A percentile compares a stretch with the other conserved stretches of the same genome.
These are phyloP conservation scores for Blastobotrys attinorum DNA, from an alignment of 805 yeast species.

Conservation along the genomic window DNA sequence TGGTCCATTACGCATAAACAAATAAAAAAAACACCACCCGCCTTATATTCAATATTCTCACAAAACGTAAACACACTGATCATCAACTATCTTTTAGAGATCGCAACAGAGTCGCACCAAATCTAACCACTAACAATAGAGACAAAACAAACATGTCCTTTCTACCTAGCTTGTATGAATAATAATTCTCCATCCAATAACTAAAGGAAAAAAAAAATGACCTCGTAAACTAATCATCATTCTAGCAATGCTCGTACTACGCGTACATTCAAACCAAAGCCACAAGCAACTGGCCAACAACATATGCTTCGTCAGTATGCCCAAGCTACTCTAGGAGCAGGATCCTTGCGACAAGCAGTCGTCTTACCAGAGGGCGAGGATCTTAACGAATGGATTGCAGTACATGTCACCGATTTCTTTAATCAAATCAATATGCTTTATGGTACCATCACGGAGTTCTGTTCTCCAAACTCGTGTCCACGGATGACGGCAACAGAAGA, in stretches of 20 bases:
- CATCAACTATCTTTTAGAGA: too few species aligned
- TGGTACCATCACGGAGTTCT: conserved; percentile 91
- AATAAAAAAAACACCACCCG: too few species aligned
- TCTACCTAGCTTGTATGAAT: conserved; percentile 15
- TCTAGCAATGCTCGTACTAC: conserved; percentile 25
- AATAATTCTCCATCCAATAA: too few species aligned
- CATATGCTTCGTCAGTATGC: conserved; percentile 66
- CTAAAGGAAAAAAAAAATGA: too few species aligned
- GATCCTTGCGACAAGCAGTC: conserved; percentile 85
- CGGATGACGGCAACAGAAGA: conserved; percentile 97
- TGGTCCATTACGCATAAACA: too few species aligned
- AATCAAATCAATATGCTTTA: conserved; percentile 95
- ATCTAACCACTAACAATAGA: too few species aligned
- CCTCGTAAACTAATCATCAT: too few species aligned
- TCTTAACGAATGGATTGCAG: conserved; percentile 90
- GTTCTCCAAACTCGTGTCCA: conserved; percentile 93
- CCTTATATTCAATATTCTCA: too few species aligned
- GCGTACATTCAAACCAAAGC: conserved; percentile 29
- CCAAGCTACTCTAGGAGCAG: conserved; percentile 91
- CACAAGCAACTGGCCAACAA: conserved; percentile 26
- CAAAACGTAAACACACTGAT: too few species aligned
- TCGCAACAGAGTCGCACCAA: too few species aligned
- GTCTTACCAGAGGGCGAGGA: conserved; percentile 90
- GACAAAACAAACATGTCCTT: conserved; percentile 16
- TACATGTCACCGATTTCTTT: conserved; percentile 94